Evolutionary conservation across 116 monocot genomes (phyloP).

Genomic region (Posidonia oceanica): DNA sequence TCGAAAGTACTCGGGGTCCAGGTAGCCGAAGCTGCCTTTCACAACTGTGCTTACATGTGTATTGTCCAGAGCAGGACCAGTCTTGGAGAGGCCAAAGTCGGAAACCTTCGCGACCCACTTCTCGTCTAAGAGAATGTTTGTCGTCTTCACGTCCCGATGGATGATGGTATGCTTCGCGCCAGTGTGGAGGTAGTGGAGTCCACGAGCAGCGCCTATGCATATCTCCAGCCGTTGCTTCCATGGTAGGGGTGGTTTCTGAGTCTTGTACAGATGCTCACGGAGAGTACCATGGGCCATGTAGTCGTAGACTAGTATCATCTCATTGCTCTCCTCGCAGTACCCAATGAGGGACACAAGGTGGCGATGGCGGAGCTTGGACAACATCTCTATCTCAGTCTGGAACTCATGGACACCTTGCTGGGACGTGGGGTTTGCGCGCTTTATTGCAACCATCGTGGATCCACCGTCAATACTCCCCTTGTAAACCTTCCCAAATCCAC

Average conservation of each 20-base stretch:
- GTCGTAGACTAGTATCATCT: too few relatives aligned
- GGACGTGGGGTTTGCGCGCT: slow-evolving; percentile 53
- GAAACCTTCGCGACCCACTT: slow-evolving; percentile 28
- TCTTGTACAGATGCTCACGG: slow-evolving; percentile 62
- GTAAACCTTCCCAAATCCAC: slow-evolving; percentile 42
- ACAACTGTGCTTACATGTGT: slow-evolving; percentile 50
- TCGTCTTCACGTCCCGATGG: slow-evolving; percentile 60
- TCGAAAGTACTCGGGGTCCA: too few relatives aligned
- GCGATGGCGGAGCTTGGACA: slow-evolving; percentile 62
- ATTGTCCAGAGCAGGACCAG: slow-evolving; percentile 42
- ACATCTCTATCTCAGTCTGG: slow-evolving; percentile 67
- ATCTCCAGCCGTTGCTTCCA: slow-evolving; percentile 14
- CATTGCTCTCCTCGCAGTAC: too few relatives aligned
- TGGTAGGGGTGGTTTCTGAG: slow-evolving; percentile 42
- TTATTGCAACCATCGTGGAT: slow-evolving; percentile 41
- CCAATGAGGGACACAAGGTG: slow-evolving; percentile 36
- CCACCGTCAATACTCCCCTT: slow-evolving; percentile 20
- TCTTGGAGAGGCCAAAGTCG: slow-evolving; percentile 62
- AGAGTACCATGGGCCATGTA: slow-evolving; percentile 64
- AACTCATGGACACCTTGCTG: slow-evolving; percentile 59
- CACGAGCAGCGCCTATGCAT: too few relatives aligned
- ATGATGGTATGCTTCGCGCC: slow-evolving; percentile 44
- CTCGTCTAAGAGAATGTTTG: too few relatives aligned
- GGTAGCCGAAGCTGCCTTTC: too few relatives aligned
- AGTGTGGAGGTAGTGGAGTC: too few relatives aligned